Conservation (phyloP, 164 flowering plant genomes). For the Nymphaea colorata region DNA sequence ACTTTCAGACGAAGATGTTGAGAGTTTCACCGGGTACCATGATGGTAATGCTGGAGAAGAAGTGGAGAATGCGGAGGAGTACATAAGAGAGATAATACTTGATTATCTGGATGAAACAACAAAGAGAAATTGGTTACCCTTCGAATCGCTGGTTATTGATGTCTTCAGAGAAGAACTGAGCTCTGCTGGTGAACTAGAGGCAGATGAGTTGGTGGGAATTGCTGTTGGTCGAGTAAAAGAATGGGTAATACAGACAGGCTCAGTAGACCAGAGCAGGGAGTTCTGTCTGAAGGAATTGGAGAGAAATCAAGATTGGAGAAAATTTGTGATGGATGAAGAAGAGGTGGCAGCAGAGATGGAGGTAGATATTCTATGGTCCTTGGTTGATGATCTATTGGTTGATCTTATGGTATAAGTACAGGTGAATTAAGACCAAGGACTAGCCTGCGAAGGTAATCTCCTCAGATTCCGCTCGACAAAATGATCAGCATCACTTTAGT, state of each 20-base stretch:
- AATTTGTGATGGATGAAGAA: conserved; percentile 22
- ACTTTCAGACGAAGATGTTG: conserved; percentile 8
- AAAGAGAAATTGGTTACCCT: background rate
- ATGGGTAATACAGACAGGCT: conserved; percentile 22
- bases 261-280: conserved; percentile 15
- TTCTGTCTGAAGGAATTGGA: conserved; percentile 31
- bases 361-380: conserved; percentile 16
- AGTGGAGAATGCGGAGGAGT: background rate
- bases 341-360: conserved; percentile 38
- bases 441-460: background rate
- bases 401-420: conserved; percentile 11
- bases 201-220: conserved; percentile 16
- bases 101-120: background rate
- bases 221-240: conserved; percentile 36
- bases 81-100: background rate
- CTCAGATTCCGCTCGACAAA: background rate
- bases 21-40: background rate
- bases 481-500: background rate
- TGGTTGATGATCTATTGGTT: conserved; percentile 40
- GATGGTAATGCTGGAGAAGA: background rate
- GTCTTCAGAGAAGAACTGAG: background rate
- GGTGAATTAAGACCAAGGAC: background rate
- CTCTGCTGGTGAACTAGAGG: background rate
- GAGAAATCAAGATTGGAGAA: conserved; percentile 29
- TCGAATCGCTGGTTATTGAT: background rate